These are phyloP conservation scores for Perkinsela sp. DNA, from an alignment of 208 protist species.

Conservation along the genomic window DNA sequence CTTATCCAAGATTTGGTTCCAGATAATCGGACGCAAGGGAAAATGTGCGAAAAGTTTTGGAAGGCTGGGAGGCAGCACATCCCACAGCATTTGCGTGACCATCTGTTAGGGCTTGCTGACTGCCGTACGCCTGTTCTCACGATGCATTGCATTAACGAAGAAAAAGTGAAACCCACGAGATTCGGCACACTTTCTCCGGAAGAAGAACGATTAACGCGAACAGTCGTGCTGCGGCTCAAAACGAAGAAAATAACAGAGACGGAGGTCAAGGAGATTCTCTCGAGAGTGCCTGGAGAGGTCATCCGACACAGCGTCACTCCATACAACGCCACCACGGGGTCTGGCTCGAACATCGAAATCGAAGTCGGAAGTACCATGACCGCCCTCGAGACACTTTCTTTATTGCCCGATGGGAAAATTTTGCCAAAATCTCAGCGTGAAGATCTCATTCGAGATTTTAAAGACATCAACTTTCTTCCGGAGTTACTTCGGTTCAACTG, in stretches of 20 bases:
- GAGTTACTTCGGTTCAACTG: constrained; percentile 63
- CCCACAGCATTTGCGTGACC: constrained; percentile 34
- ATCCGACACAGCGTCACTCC: constrained; percentile 28
- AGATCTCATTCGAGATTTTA: constrained; percentile 44
- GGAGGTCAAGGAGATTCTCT: constrained; percentile 48
- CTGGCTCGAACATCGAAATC: constrained; percentile 38
- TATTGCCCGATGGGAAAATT: constrained; percentile 52
- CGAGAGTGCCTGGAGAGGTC: constrained; percentile 31
- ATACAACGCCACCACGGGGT: constrained; percentile 37
- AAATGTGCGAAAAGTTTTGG: constrained; percentile 52
- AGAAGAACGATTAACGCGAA: constrained; percentile 42
- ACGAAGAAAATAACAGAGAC: constrained; percentile 20
- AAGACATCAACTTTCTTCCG: constrained; percentile 40
- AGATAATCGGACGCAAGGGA: constrained; percentile 29
- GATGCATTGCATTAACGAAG: constrained; percentile 36
- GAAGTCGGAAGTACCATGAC: constrained; percentile 35
- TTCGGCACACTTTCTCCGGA: constrained; percentile 44
- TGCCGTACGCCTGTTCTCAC: constrained; percentile 52
- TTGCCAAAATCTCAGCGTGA: constrained; percentile 53
- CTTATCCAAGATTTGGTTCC: constrained; percentile 59
- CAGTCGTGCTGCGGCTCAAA: constrained; percentile 36
- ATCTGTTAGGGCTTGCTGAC: constrained; percentile 32
- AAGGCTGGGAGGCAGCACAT: constrained; percentile 51
- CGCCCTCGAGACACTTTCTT: constrained; percentile 45
- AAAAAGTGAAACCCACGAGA: constrained; percentile 28